Conservation (phyloP, 345 rosid species). For the Viola odorata region DNA sequence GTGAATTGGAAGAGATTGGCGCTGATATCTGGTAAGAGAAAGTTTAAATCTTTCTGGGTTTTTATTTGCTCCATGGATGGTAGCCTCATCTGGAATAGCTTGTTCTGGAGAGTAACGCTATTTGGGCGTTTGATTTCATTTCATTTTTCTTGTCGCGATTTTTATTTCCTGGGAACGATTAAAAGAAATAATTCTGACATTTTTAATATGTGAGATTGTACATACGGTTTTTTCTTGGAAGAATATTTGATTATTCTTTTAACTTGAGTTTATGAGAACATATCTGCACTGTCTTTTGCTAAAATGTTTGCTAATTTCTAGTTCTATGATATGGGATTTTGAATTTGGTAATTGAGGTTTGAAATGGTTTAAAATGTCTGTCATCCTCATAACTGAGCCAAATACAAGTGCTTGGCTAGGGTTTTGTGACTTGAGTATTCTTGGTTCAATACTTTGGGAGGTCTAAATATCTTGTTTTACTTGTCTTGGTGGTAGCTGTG, state of each 20-base stretch:
- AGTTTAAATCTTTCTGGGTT: neutral
- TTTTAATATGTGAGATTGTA: neutral
- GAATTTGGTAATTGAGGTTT: neutral
- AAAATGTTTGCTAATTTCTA: too few species aligned
- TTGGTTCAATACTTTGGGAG: neutral
- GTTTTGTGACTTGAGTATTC: neutral
- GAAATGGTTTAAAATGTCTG: neutral
- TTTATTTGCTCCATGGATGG: neutral
- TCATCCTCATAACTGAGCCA: neutral
- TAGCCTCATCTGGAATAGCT: neutral
- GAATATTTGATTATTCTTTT: too few species aligned
- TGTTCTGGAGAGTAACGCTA: neutral
- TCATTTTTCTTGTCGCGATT: neutral
- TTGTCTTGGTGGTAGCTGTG: neutral
- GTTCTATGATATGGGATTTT: neutral
- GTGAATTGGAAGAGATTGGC: slow-evolving; percentile 46
- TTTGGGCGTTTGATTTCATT: neutral
- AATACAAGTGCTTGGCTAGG: neutral
- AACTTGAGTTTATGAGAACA: too few species aligned
- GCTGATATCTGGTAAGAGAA: slow-evolving; percentile 39
- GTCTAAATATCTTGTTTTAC: neutral
- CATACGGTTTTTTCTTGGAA: too few species aligned
- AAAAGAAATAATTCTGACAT: neutral
- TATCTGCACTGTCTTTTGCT: too few species aligned
- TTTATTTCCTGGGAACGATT: neutral